Percentiles rank a stretch among this genome's conserved stretches.
Conservation (phyloP, 2,329 filamentous ascomycete genomes). For the Neonectria ditissima region DNA sequence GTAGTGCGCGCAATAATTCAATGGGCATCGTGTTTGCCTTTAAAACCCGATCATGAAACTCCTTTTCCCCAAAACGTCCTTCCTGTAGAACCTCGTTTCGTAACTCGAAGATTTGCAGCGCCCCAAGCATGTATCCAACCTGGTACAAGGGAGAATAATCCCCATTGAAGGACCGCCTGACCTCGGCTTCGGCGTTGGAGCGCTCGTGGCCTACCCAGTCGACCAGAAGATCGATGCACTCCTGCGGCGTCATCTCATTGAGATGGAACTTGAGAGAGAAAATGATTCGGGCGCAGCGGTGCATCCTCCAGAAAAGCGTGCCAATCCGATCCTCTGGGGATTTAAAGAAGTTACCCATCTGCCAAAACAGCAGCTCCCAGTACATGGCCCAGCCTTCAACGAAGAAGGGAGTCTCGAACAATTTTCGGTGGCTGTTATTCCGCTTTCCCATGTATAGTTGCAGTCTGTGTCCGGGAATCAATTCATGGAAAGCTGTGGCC, state of each 20-base stretch:
- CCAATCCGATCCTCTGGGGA: slow-evolving; percentile 66
- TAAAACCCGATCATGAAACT: slow-evolving; percentile 67
- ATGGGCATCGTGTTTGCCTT: slow-evolving; percentile 65
- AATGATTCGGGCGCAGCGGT: slow-evolving; percentile 69
- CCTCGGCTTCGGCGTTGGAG: slow-evolving; percentile 70
- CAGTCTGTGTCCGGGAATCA: slow-evolving; percentile 69
- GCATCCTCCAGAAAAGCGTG: slow-evolving; percentile 72
- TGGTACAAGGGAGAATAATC: slow-evolving; percentile 70
- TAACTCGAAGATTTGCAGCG: slow-evolving; percentile 65
- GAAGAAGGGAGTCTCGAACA: slow-evolving; percentile 70
- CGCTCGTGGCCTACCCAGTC: slow-evolving; percentile 69
- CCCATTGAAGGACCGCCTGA: slow-evolving; percentile 66
- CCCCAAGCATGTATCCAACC: slow-evolving; percentile 70
- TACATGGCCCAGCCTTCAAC: slow-evolving; percentile 73
- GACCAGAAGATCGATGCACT: slow-evolving; percentile 69
- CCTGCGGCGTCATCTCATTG: slow-evolving; percentile 62
- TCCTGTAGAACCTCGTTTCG: slow-evolving; percentile 59
- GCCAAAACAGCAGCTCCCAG: slow-evolving; percentile 71
- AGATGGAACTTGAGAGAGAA: slow-evolving; percentile 71
- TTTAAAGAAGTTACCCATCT: slow-evolving; percentile 62
- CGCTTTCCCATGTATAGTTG: slow-evolving; percentile 63
- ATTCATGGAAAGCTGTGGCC: slow-evolving; percentile 71
- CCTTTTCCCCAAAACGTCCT: slow-evolving; percentile 59
- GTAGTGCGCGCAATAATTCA: slow-evolving; percentile 63
- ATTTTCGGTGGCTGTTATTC: slow-evolving; percentile 59